phyloP scores from a whole-genome alignment of 176 grass and related monocot species.

The Oryza australiensis region DNA sequence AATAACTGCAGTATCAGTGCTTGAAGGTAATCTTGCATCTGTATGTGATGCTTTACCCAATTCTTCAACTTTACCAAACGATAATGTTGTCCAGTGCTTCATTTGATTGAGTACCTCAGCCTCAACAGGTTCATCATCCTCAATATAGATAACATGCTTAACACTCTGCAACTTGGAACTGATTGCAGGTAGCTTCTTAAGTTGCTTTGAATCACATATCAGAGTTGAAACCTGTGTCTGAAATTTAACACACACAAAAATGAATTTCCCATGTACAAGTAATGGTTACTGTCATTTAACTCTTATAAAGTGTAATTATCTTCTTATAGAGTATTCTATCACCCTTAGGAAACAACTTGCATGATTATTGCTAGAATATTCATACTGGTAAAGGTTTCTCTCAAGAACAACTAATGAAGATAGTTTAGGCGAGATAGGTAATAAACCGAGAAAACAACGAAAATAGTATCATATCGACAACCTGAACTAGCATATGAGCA shows the following conservation, averaged over 20 bases:
- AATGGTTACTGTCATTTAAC: background rate
- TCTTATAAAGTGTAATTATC: background rate
- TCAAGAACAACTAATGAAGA: background rate
- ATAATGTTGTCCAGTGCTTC: conserved; percentile 50
- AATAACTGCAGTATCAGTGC: conserved; percentile 73
- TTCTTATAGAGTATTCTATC: background rate
- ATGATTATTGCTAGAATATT: background rate
- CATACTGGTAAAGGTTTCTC: background rate
- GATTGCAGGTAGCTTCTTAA: conserved; percentile 81
- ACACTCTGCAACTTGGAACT: conserved; percentile 58
- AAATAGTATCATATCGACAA: too few species aligned
- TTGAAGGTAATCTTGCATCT: conserved; percentile 62
- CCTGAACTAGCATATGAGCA: background rate
- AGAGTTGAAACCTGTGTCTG: conserved; percentile 87
- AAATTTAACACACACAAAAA: conserved; percentile 32
- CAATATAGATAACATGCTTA: conserved; percentile 76
- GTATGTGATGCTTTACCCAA: conserved; percentile 59
- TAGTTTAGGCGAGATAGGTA: background rate
- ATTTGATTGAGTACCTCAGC: conserved; percentile 48
- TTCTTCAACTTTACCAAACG: conserved; percentile 70
- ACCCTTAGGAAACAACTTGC: background rate
- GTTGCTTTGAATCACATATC: conserved; percentile 87
- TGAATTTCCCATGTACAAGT: conserved; percentile 4
- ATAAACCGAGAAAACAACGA: background rate
- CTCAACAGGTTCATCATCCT: conserved; percentile 83